phyloP scores from a whole-genome alignment of 2,329 filamentous ascomycete species.

The Calonectria fujianensis region DNA sequence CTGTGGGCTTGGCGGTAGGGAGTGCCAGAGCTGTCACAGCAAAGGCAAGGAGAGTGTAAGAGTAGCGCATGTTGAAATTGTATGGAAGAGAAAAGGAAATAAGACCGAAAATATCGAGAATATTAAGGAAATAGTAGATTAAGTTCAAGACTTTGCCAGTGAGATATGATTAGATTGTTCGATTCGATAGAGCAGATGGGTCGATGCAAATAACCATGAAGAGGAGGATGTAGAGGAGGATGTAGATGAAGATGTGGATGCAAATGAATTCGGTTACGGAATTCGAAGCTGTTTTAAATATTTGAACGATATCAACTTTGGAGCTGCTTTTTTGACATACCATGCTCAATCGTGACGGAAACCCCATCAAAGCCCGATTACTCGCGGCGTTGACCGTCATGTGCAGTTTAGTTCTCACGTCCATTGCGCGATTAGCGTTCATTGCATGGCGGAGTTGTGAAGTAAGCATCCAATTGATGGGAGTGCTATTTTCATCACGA shows the following conservation, averaged over 20 bases:
- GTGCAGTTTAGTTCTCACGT: background rate
- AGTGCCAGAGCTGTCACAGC: slow-evolving; percentile 16
- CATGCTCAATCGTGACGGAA: background rate
- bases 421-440: background rate
- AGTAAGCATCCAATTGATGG: background rate
- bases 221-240: background rate
- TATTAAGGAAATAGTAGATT: background rate
- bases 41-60: slow-evolving; percentile 15
- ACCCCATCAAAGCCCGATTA: background rate
- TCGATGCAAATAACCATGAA: background rate
- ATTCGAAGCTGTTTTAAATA: background rate
- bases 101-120: background rate
- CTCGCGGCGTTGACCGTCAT: background rate
- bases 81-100: background rate
- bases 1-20: slow-evolving; percentile 1
- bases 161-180: background rate
- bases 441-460: background rate
- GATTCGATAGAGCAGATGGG: background rate
- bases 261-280: background rate
- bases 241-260: slow-evolving; percentile 3
- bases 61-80: slow-evolving; percentile 3
- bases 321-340: background rate
- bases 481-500: slow-evolving; percentile 3
- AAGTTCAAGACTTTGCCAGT: background rate
- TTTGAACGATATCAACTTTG: background rate